Evolutionary conservation across 495 filamentous ascomycete species (phyloP).

Genomic region (Aspergillus ostianus): DNA sequence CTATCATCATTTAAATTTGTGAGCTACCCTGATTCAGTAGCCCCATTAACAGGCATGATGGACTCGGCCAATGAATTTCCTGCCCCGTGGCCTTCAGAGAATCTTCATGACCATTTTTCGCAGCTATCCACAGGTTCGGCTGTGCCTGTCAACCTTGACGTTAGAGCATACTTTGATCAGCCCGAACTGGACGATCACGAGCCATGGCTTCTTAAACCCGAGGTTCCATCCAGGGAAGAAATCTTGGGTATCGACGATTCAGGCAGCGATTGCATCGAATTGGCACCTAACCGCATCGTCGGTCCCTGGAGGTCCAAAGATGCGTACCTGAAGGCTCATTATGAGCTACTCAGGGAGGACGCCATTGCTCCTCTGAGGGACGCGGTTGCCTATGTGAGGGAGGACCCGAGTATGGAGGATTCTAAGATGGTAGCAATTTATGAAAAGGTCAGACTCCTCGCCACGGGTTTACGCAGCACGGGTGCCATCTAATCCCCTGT

Average conservation of each 20-base stretch:
- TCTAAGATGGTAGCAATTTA: slow-evolving; percentile 63
- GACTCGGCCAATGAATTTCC: not conserved
- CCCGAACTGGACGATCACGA: slow-evolving; percentile 15
- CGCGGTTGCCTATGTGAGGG: slow-evolving; percentile 50
- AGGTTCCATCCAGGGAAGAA: slow-evolving; percentile 45
- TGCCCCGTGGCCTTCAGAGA: not conserved
- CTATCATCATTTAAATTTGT: no score
- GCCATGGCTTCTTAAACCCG: slow-evolving; percentile 42
- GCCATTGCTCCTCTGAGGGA: slow-evolving; percentile 56
- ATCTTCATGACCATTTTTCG: not conserved
- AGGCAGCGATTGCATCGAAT: slow-evolving; percentile 28
- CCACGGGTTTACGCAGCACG: not conserved
- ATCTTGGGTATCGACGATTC: slow-evolving; percentile 31
- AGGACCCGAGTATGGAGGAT: slow-evolving; percentile 49
- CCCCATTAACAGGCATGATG: not conserved
- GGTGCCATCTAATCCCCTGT: not conserved
- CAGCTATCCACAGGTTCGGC: not conserved
- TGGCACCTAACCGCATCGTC: slow-evolving; percentile 36
- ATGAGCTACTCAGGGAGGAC: slow-evolving; percentile 66
- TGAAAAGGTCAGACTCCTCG: slow-evolving; percentile 55
- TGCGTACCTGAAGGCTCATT: slow-evolving; percentile 61
- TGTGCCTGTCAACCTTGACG: slow-evolving; percentile 24
- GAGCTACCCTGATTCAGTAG: no score
- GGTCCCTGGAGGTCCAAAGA: slow-evolving; percentile 49
- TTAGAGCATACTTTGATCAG: slow-evolving; percentile 36